Conservation (phyloP, 768 basidiomycete genomes). For the Lentinula guzmanii region DNA sequence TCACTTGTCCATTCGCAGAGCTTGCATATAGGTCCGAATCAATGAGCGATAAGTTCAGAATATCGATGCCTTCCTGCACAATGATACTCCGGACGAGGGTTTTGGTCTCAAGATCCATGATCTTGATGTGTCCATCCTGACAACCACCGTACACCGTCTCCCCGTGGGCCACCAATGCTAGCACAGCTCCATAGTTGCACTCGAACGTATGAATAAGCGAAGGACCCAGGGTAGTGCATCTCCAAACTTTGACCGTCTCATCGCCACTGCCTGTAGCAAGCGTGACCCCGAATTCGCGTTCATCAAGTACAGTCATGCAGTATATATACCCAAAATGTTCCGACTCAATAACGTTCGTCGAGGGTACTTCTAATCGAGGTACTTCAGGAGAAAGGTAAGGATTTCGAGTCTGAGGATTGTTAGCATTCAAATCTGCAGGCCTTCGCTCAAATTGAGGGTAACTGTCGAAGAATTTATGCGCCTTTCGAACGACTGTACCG, state of each 20-base stretch:
- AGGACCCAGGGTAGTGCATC: constrained; percentile 40
- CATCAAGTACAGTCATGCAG: constrained; percentile 49
- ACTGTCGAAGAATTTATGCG: constrained; percentile 90
- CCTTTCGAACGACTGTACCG: constrained; percentile 33
- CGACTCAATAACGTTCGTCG: constrained; percentile 71
- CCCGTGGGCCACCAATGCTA: constrained; percentile 68
- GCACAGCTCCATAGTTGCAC: constrained; percentile 72
- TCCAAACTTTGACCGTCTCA: constrained; percentile 88
- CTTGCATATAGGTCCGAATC: constrained; percentile 61
- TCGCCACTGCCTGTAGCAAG: constrained; percentile 89
- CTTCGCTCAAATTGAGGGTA: constrained; percentile 69
- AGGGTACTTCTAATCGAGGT: constrained; percentile 45
- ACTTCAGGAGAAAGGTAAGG: background rate
- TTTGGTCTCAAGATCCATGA: constrained; percentile 87
- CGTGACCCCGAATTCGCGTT: constrained; percentile 25
- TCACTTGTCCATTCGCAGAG: constrained; percentile 62
- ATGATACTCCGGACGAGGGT: constrained; percentile 84
- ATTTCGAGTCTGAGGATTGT: constrained; percentile 35
- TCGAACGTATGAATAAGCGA: constrained; percentile 58
- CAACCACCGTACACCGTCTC: constrained; percentile 90
- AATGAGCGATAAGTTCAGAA: constrained; percentile 73
- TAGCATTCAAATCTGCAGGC: constrained; percentile 64
- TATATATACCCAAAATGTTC: constrained; percentile 96
- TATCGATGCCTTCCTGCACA: constrained; percentile 77
- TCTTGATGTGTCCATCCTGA: constrained; percentile 89